These are phyloP conservation scores for Jaltomata sinuosa DNA, from an alignment of 257 asterid species.

Conservation along the genomic window DNA sequence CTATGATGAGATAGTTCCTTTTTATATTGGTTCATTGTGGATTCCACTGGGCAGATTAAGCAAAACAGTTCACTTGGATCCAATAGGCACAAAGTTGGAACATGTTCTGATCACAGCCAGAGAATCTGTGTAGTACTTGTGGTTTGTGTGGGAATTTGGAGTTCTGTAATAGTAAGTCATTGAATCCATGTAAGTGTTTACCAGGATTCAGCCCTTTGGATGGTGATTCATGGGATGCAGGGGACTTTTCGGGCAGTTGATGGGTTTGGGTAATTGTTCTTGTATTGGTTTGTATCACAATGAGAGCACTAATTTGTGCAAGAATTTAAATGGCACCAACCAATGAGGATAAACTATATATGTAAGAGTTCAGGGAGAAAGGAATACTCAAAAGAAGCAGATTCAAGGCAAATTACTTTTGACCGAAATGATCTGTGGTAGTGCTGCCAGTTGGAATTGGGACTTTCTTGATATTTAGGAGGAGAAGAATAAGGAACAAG, in stretches of 20 bases:
- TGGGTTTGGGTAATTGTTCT: conserved; percentile 52
- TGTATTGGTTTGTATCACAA: conserved; percentile 55
- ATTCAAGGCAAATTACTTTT: conserved; percentile 10
- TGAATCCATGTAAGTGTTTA: too few species aligned
- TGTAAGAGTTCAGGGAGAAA: conserved; percentile 31
- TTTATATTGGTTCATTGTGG: conserved; percentile 30
- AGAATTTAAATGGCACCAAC: too few species aligned
- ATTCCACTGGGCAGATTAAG: conserved; percentile 49
- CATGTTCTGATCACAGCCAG: conserved; percentile 77
- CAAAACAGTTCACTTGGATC: conserved; percentile 53
- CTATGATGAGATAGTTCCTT: too few species aligned
- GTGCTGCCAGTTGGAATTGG: conserved; percentile 25
- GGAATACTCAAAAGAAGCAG: conserved; percentile 13
- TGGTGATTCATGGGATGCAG: conserved; percentile 68
- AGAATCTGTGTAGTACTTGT: conserved; percentile 40
- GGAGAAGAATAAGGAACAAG: conserved; percentile 25
- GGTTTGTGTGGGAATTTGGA: conserved; percentile 69
- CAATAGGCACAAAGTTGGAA: conserved; percentile 53
- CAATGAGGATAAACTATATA: conserved; percentile 24
- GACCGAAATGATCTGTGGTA: conserved; percentile 31
- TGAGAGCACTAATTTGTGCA: too few species aligned
- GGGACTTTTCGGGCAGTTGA: conserved; percentile 59
- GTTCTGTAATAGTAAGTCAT: conserved; percentile 29
- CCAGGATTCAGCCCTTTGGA: too few species aligned
- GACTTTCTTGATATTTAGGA: conserved; percentile 27